A percentile compares a stretch with the other conserved stretches of the same genome.
These are phyloP conservation scores for Podospora australis DNA, from an alignment of 495 filamentous ascomycete species.

Conservation along the genomic window DNA sequence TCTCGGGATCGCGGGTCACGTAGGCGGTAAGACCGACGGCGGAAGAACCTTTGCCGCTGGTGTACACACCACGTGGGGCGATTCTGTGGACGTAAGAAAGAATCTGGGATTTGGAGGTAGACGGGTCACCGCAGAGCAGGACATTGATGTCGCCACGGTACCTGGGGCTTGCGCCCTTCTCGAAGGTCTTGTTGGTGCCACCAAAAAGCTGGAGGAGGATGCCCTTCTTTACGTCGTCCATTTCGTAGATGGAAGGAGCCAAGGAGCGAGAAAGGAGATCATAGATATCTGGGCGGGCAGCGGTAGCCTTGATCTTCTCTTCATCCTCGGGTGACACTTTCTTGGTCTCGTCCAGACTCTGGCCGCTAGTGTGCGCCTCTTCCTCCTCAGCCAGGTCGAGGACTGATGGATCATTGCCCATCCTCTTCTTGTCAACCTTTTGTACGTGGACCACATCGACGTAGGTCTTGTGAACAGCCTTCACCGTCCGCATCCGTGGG, in stretches of 20 bases:
- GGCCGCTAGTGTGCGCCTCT: constrained; percentile 72
- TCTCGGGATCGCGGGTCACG: constrained; percentile 85
- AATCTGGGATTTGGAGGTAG: constrained; percentile 91
- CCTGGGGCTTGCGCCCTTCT: constrained; percentile 89
- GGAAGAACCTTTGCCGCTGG: constrained; percentile 93
- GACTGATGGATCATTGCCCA: constrained; percentile 87
- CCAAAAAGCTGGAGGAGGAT: constrained; percentile 95
- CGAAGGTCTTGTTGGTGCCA: constrained; percentile 96
- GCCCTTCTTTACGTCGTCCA: constrained; percentile 98
- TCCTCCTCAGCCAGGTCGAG: constrained; percentile 56
- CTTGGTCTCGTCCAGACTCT: constrained; percentile 70
- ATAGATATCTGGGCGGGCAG: constrained; percentile 80
- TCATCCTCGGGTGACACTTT: constrained; percentile 88
- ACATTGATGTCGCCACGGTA: constrained; percentile 98
- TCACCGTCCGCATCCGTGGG: constrained; percentile 84
- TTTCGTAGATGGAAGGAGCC: constrained; percentile 92
- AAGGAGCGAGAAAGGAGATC: constrained; percentile 87
- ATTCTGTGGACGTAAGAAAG: constrained; percentile 95
- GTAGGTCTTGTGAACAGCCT: constrained; percentile 95
- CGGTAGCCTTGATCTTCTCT: constrained; percentile 77
- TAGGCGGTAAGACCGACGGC: constrained; percentile 98
- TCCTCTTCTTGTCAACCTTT: constrained; percentile 88
- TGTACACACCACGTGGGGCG: constrained; percentile 93
- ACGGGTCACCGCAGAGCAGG: constrained; percentile 92
- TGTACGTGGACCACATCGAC: constrained; percentile 93